These are phyloP conservation scores for Talaromyces sp. DNA, from an alignment of 2,329 filamentous ascomycete genomes.

Conservation along the genomic window DNA sequence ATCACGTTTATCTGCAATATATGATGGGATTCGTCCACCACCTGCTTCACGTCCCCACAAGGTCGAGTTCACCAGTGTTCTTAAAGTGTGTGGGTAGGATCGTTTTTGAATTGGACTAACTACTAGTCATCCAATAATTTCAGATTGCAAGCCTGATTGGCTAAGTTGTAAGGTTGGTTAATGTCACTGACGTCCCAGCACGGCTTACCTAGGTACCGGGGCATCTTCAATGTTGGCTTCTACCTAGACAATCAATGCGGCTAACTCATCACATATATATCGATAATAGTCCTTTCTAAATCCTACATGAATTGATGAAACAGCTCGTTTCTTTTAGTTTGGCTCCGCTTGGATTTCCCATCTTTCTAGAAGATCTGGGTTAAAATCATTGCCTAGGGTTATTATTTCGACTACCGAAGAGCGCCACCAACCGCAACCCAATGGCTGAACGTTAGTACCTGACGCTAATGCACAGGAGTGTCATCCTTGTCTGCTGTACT, in stretches of 20 bases:
- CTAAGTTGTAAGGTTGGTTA: neutral
- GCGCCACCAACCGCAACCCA: neutral
- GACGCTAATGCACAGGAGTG: slow-evolving; percentile 9
- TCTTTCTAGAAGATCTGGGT: neutral
- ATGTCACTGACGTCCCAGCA: neutral
- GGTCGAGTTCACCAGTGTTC: neutral
- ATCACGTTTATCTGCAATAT: neutral
- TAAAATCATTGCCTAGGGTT: neutral
- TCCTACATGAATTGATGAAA: neutral
- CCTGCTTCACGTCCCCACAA: neutral
- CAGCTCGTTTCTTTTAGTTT: neutral
- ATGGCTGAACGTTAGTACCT: slow-evolving; percentile 9
- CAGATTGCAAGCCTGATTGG: neutral
- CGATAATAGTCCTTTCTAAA: too few species aligned
- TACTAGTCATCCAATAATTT: neutral
- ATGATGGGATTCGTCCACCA: neutral
- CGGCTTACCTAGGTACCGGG: too few species aligned
- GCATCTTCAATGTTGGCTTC: too few species aligned
- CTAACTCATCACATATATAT: neutral
- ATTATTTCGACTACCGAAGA: neutral
- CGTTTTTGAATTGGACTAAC: neutral
- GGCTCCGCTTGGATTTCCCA: neutral
- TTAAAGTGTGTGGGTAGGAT: neutral
- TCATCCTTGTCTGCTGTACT: neutral
- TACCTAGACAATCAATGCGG: neutral